phyloP scores from a whole-genome alignment of 176 grass and related monocot genomes.

The Eleusine coracana region DNA sequence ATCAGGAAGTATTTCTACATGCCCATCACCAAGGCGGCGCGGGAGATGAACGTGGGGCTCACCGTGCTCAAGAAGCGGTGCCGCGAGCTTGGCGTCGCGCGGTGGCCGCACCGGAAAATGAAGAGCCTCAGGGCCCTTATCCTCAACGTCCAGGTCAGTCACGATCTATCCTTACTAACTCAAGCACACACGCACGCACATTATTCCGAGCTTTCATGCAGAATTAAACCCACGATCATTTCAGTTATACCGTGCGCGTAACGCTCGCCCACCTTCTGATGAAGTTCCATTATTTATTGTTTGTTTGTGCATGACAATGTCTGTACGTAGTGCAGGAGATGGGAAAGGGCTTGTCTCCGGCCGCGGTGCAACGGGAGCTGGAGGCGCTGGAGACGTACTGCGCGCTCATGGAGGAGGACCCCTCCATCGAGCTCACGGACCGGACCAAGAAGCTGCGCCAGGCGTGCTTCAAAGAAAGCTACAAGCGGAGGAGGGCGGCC shows the following conservation, averaged over 20 bases:
- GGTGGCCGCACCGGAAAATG: constrained; percentile 96
- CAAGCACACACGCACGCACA: not conserved
- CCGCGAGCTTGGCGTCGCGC: constrained; percentile 73
- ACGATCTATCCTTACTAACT: too few species aligned
- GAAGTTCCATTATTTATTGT: too few species aligned
- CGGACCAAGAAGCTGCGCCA: constrained; percentile 82
- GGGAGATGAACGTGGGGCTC: constrained; percentile 85
- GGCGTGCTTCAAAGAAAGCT: constrained; percentile 85
- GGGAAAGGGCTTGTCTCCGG: constrained; percentile 41
- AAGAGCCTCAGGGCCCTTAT: constrained; percentile 89
- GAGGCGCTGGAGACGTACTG: constrained; percentile 52
- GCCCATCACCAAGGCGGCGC: constrained; percentile 79
- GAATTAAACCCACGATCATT: not conserved
- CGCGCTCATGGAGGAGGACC: constrained; percentile 69
- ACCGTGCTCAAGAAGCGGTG: constrained; percentile 94
- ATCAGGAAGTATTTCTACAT: constrained; percentile 76
- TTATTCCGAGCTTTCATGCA: not conserved
- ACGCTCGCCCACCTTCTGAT: not conserved
- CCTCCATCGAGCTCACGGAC: constrained; percentile 64
- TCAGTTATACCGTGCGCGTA: not conserved
- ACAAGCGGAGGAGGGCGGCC: constrained; percentile 65
- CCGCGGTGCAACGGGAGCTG: constrained; percentile 48
- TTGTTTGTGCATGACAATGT: too few species aligned
- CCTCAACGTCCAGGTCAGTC: constrained; percentile 66
- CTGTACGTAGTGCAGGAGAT: constrained; percentile 50